Evolutionary conservation across 2,329 filamentous ascomycete genomes (phyloP).

Genomic region (Beauveria varroae): DNA sequence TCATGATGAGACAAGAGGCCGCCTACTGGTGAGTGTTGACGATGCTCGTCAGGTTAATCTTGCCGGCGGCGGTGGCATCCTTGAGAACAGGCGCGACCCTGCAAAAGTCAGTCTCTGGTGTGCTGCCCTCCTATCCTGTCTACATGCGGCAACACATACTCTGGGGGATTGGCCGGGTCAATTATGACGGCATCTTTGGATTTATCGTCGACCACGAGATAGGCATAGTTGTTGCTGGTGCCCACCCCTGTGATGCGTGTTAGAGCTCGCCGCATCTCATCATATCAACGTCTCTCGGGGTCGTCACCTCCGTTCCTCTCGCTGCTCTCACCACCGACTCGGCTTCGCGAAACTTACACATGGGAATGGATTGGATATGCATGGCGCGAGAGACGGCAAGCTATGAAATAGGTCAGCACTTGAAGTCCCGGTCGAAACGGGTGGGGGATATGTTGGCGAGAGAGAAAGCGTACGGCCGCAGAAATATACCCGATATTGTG

Average conservation of each 20-base stretch:
- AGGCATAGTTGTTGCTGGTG: slow-evolving; percentile 75
- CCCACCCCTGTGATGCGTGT: slow-evolving; percentile 55
- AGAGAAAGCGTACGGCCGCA: slow-evolving; percentile 5
- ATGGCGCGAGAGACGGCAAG: slow-evolving; percentile 37
- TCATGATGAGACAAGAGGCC: slow-evolving; percentile 7
- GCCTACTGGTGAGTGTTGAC: slow-evolving; percentile 95
- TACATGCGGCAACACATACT: slow-evolving; percentile 43
- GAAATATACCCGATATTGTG: slow-evolving; percentile 22
- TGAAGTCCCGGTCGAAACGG: background rate
- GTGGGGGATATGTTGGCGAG: background rate
- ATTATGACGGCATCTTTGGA: slow-evolving; percentile 72
- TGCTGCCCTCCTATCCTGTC: background rate
- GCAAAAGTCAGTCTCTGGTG: background rate
- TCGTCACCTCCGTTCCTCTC: background rate
- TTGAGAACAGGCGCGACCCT: slow-evolving; percentile 61
- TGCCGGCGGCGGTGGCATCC: slow-evolving; percentile 60
- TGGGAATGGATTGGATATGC: slow-evolving; percentile 83
- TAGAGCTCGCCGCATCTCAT: background rate
- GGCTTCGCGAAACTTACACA: slow-evolving; percentile 55
- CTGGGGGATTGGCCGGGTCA: slow-evolving; percentile 70
- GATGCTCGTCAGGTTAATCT: slow-evolving; percentile 79
- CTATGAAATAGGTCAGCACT: slow-evolving; percentile 11
- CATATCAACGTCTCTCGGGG: slow-evolving; percentile 8
- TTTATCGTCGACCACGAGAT: slow-evolving; percentile 71
- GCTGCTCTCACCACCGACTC: background rate